These are phyloP conservation scores for Leucosporidium scottii DNA, from an alignment of 768 basidiomycete species.

Conservation along the genomic window DNA sequence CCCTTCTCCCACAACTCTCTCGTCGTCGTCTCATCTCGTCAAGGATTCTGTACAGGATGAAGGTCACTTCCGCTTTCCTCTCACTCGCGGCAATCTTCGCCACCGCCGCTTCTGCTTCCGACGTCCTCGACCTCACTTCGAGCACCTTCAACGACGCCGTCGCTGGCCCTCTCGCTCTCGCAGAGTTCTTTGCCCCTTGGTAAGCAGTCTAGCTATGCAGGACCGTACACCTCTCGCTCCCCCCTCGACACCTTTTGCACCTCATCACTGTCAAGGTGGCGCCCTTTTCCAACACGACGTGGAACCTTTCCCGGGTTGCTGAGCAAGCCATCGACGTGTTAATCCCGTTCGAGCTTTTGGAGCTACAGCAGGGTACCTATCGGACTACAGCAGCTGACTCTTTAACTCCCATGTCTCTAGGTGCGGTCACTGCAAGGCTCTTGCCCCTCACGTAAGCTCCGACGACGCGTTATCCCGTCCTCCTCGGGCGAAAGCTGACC, in stretches of 20 bases:
- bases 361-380: neutral
- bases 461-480: neutral
- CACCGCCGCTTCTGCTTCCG: constrained; percentile 49
- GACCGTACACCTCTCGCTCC: neutral
- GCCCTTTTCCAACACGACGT: neutral
- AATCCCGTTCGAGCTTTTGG: neutral
- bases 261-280: too few species aligned
- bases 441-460: constrained; percentile 30
- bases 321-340: neutral
- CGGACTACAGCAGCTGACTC: neutral
- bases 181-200: constrained; percentile 82
- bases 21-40: too few species aligned
- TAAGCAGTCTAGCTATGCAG: neutral
- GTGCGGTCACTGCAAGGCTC: constrained; percentile 40
- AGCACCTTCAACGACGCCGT: constrained; percentile 26
- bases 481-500: neutral
- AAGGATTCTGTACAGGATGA: neutral
- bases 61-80: constrained; percentile 3
- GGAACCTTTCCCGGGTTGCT: neutral
- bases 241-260: neutral
- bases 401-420: neutral
- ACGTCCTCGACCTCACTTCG: constrained; percentile 66
- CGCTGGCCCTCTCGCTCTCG: constrained; percentile 46
- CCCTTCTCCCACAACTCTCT: neutral
- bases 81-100: constrained; percentile 10